phyloP scores from a whole-genome alignment of 257 asterid genomes.

The Asclepias syriaca region DNA sequence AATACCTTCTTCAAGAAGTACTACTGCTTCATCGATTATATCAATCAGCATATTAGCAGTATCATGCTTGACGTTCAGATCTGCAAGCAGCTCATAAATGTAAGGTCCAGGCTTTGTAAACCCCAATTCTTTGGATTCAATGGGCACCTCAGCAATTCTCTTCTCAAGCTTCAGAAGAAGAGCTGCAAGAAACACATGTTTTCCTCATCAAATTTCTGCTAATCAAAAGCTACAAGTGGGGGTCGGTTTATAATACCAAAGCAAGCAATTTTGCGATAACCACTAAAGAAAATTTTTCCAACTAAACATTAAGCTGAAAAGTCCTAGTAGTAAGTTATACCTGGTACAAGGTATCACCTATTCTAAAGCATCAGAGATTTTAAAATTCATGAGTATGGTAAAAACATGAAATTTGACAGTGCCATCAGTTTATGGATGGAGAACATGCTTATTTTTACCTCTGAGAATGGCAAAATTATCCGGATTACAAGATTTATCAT shows the following conservation, averaged over 20 bases:
- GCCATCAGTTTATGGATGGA: background rate
- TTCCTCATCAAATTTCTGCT: slow-evolving; percentile 9
- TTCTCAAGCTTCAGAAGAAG: slow-evolving; percentile 93
- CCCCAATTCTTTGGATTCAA: slow-evolving; percentile 82
- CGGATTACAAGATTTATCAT: slow-evolving; percentile 88
- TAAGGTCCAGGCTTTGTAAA: slow-evolving; percentile 90
- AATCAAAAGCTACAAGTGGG: background rate
- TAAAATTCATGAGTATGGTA: background rate
- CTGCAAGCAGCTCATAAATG: slow-evolving; percentile 86
- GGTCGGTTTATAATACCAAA: background rate
- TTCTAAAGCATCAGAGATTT: background rate
- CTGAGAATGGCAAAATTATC: slow-evolving; percentile 86
- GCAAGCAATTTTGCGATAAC: background rate
- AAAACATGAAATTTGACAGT: background rate
- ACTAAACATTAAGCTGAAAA: background rate
- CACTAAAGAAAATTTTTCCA: background rate
- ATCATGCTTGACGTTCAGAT: slow-evolving; percentile 59
- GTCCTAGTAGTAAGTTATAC: background rate
- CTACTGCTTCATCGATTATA: slow-evolving; percentile 70
- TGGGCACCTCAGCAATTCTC: slow-evolving; percentile 74
- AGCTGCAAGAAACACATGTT: slow-evolving; percentile 57
- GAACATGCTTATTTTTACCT: slow-evolving; percentile 41
- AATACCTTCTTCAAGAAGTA: slow-evolving; percentile 93
- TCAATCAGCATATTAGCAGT: slow-evolving; percentile 71
- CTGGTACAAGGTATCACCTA: background rate